Evolutionary conservation across 305 asterid species (phyloP).

Genomic region (Salvia sclarea): DNA sequence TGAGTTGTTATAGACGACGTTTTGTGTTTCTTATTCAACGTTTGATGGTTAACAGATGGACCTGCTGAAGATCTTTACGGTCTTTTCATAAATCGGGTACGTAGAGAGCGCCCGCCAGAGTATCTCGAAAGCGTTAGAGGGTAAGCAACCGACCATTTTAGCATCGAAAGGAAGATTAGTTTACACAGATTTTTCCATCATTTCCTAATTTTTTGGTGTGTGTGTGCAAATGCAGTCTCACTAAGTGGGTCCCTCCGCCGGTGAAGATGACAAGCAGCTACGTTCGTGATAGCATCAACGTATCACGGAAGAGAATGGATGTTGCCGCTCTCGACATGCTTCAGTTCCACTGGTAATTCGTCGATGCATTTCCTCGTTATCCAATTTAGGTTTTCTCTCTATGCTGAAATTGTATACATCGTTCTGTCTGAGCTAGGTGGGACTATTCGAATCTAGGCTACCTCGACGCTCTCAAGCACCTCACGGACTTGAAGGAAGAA

Average conservation of each 20-base stretch:
- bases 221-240: constrained; percentile 72
- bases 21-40: constrained; percentile 9
- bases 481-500: constrained; percentile 91
- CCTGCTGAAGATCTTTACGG: constrained; percentile 99
- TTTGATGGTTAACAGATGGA: constrained; percentile 60
- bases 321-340: constrained; percentile 91
- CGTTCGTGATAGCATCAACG: constrained; percentile 74
- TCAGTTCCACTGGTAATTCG: constrained; percentile 90
- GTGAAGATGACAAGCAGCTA: constrained; percentile 90
- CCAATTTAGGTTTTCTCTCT: background rate
- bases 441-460: constrained; percentile 88
- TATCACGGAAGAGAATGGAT: constrained; percentile 90
- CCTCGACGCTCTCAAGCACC: constrained; percentile 95
- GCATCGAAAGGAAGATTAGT: background rate
- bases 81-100: constrained; percentile 84
- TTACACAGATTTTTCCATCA: background rate
- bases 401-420: constrained; percentile 5
- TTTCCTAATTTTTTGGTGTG: background rate
- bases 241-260: constrained; percentile 99
- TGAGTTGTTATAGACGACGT: background rate
- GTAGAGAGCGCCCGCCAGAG: constrained; percentile 95
- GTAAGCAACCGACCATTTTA: constrained; percentile 41
- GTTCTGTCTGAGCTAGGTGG: constrained; percentile 68
- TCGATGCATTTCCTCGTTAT: background rate
- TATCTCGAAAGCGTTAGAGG: constrained; percentile 83